Evolutionary conservation across 2,329 filamentous ascomycete species (phyloP), one percentile per base, ranked within the genome.

Genomic region (Beauveria medogensis): DNA sequence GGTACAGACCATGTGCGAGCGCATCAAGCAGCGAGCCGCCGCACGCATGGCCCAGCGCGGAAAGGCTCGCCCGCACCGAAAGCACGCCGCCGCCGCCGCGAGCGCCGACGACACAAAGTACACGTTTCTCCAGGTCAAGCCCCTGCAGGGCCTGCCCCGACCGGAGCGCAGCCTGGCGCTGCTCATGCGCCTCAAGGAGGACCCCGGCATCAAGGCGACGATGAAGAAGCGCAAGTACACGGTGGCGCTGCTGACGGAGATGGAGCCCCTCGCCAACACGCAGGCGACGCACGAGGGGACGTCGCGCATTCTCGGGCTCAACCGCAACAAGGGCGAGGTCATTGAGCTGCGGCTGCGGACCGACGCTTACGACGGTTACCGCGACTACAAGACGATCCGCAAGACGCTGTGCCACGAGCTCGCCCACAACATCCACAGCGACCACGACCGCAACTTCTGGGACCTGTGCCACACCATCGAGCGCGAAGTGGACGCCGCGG

Each of bases 351-450:
- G 94, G 0, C 76, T 99, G 41, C 80, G 94, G n/a, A 97, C 94
- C 1, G 94, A 99, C 75, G 90, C 90, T 3, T 91, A 94, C 71
- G 92, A 96, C 72, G 94, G 94, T 1, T 97, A 96, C 69, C 79
- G 94, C 43, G 91, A 97, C 71, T 99, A 97, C 76, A 88, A 88
- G 67, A 92, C 89, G 0, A 95, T 99, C 54, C 84, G 94, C 56
- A 90, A 90, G 67, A 97, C 94, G 51, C 79, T 99, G 14, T 97
- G 93, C 70, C 94, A 99, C 75, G 94, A 99, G 77, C 80, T 99
- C 20, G 88, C 92, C 65, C 94, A 99, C 74, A 97, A 96, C 68
- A 90, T 96, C 10, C 88, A 89, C 75, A 81, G 89, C 0, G 85
- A 89, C 0, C 94, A 99, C 72, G 92, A 97, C 73, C 79, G 85